Percentiles rank a stretch among this genome's conserved stretches.
Evolutionary conservation across 2,329 filamentous ascomycete species (phyloP).

Genomic region (Apiospora arundinis): DNA sequence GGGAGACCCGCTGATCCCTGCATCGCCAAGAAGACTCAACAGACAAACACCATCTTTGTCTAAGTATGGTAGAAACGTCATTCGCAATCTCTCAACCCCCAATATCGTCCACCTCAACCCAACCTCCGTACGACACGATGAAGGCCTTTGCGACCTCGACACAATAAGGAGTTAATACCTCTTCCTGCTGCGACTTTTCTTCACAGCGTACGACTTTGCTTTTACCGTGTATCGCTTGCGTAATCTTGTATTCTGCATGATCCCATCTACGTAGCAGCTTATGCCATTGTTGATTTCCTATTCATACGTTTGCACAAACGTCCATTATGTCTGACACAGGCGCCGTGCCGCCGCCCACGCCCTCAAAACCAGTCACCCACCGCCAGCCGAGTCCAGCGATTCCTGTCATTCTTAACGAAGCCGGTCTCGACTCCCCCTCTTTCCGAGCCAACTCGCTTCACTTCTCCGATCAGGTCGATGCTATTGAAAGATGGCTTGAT

Average conservation of each 20-base stretch:
- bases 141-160: background rate
- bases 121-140: conserved; percentile 10
- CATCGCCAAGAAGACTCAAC: background rate
- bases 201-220: background rate
- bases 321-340: conserved; percentile 35
- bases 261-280: background rate
- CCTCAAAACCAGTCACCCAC: conserved; percentile 25
- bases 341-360: conserved; percentile 30
- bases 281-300: conserved; percentile 1
- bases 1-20: conserved; percentile 15
- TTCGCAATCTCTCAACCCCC: conserved; percentile 18
- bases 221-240: background rate
- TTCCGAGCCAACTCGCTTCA: conserved; percentile 88
- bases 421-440: conserved; percentile 92
- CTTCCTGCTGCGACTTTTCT: background rate
- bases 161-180: conserved; percentile 3
- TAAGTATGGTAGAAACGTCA: conserved; percentile 9
- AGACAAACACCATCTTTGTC: conserved; percentile 14
- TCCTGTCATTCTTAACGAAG: conserved; percentile 90
- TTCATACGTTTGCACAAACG: background rate
- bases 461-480: conserved; percentile 90
- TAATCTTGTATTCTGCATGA: background rate
- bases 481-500: conserved; percentile 90
- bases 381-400: conserved; percentile 50
- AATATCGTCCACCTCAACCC: conserved; percentile 5